A percentile compares a stretch with the other conserved stretches of the same genome.
Evolutionary conservation across 1,284 basidiomycete genomes (phyloP).

Genomic region (Anthracocystis walkeri): DNA sequence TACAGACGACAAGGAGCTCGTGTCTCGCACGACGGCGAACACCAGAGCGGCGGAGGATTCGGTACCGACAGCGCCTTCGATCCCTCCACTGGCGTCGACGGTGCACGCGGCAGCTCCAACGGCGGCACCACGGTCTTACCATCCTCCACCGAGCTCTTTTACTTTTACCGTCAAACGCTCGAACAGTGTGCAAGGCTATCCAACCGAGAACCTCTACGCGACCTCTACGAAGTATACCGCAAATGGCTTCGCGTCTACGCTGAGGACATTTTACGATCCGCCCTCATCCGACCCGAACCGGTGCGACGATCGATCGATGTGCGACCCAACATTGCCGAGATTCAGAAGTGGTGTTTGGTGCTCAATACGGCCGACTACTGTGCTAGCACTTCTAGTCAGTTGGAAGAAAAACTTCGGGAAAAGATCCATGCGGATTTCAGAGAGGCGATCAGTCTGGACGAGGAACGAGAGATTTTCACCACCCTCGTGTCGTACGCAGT

Average conservation of each 20-base stretch:
- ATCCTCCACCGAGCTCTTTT: constrained; percentile 95
- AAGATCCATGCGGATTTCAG: constrained; percentile 81
- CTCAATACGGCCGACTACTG: constrained; percentile 99
- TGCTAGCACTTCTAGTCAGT: constrained; percentile 87
- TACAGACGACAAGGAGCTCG: constrained; percentile 40
- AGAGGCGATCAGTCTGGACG: constrained; percentile 83
- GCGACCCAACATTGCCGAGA: constrained; percentile 51
- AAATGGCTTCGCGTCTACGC: constrained; percentile 96
- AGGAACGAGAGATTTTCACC: constrained; percentile 84
- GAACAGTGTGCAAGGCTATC: constrained; percentile 84
- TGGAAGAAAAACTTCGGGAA: constrained; percentile 89
- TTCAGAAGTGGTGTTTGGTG: constrained; percentile 73
- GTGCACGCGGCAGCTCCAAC: constrained; percentile 71
- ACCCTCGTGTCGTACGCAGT: constrained; percentile 58
- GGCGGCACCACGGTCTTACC: constrained; percentile 82
- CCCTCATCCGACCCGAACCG: constrained; percentile 76
- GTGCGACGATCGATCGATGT: constrained; percentile 52
- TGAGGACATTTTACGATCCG: constrained; percentile 78
- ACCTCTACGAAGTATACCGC: constrained; percentile 74
- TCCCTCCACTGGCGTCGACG: constrained; percentile 72
- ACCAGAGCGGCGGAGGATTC: constrained; percentile 24
- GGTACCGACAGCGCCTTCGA: constrained; percentile 73
- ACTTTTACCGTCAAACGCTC: constrained; percentile 93
- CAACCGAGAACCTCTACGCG: constrained; percentile 62
- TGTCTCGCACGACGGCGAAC: constrained; percentile 31